phyloP scores from a whole-genome alignment of 2,329 filamentous ascomycete species.

The Fusarium concolor region DNA sequence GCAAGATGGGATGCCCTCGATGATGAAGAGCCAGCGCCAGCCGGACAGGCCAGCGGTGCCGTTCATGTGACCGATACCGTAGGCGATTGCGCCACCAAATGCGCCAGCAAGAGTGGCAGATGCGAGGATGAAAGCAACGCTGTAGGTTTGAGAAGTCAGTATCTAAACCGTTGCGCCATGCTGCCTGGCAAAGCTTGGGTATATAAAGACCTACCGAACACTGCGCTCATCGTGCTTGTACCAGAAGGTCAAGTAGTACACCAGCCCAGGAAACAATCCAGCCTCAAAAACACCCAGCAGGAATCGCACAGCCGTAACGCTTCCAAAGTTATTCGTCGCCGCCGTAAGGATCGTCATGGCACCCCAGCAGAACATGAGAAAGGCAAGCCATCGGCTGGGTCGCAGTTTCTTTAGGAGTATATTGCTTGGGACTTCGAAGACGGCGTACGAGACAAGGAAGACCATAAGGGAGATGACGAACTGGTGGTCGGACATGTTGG shows the following conservation, averaged over 20 bases:
- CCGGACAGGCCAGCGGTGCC: conserved; percentile 68
- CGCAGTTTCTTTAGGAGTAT: conserved; percentile 73
- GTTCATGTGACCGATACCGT: conserved; percentile 78
- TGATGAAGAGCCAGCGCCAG: conserved; percentile 75
- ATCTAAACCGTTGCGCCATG: conserved; percentile 6
- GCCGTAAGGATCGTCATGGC: conserved; percentile 75
- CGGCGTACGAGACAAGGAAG: conserved; percentile 69
- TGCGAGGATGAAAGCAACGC: conserved; percentile 77
- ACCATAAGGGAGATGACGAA: conserved; percentile 70
- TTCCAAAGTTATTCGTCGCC: conserved; percentile 69
- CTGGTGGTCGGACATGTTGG: conserved; percentile 69
- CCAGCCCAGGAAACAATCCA: conserved; percentile 70
- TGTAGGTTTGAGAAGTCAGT: conserved; percentile 29
- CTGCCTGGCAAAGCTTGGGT: neutral
- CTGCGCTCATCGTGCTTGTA: conserved; percentile 78
- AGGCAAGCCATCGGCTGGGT: conserved; percentile 72
- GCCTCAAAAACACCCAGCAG: conserved; percentile 77
- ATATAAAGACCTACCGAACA: conserved; percentile 55
- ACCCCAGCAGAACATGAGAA: conserved; percentile 76
- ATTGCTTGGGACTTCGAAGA: conserved; percentile 75
- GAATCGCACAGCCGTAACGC: conserved; percentile 74
- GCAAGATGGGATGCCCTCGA: conserved; percentile 74
- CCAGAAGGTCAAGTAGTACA: conserved; percentile 79
- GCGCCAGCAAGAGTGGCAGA: conserved; percentile 77
- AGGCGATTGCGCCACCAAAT: conserved; percentile 79